Conservation (phyloP, 208 protist species). For the Acanthamoeba healyi region DNA sequence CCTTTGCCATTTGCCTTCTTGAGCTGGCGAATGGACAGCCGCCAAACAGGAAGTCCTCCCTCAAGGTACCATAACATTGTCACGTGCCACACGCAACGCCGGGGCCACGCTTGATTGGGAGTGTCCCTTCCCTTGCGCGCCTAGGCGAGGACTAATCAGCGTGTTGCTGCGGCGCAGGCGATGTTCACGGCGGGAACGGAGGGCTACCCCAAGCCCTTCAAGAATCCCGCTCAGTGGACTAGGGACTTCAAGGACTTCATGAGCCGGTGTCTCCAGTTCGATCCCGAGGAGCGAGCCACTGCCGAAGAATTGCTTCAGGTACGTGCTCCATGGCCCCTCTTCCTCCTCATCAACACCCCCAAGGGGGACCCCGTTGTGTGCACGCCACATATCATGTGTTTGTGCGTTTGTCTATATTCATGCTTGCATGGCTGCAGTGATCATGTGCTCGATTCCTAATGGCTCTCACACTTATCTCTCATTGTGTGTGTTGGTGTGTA, state of each 20-base stretch:
- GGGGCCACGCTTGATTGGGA: no score
- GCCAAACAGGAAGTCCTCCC: conserved; percentile 74
- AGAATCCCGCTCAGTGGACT: conserved; percentile 71
- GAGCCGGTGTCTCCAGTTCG: conserved; percentile 43
- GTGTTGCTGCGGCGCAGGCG: conserved; percentile 29
- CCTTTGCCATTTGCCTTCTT: conserved; percentile 73
- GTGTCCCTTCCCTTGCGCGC: neutral
- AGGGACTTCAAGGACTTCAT: conserved; percentile 76
- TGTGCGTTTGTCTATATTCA: neutral
- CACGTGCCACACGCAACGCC: neutral
- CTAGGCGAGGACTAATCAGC: no score
- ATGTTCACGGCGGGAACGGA: conserved; percentile 74
- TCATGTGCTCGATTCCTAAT: no score
- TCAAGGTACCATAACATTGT: conserved; percentile 36
- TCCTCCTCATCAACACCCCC: no score
- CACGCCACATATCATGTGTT: neutral
- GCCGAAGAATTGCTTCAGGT: conserved; percentile 66
- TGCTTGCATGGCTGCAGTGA: neutral
- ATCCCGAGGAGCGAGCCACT: conserved; percentile 58
- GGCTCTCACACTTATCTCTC: no score
- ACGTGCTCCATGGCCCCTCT: no score
- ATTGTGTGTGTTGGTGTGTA: neutral
- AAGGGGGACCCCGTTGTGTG: neutral
- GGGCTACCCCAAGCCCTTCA: conserved; percentile 71
- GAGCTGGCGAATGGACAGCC: conserved; percentile 77